Evolutionary conservation across 192 early-diverging fungal genomes (phyloP).

Genomic region (Backusella westeae): DNA sequence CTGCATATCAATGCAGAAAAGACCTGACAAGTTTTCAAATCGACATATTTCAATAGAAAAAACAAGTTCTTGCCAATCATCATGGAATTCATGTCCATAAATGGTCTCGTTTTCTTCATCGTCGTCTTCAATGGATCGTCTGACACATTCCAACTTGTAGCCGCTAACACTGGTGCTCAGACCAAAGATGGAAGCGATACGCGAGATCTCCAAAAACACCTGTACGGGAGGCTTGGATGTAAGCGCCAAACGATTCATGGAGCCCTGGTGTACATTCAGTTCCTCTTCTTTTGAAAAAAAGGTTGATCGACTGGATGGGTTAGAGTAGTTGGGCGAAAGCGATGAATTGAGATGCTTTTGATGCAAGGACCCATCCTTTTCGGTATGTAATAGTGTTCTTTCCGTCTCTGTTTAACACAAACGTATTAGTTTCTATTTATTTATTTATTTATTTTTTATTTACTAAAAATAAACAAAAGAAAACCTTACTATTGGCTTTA

Average conservation of each 20-base stretch:
- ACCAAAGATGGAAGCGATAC: conserved; percentile 45
- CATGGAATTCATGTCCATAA: conserved; percentile 50
- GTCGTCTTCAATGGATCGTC: conserved; percentile 32
- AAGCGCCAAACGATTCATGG: conserved; percentile 63
- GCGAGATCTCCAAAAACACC: conserved; percentile 62
- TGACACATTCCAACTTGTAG: conserved; percentile 52
- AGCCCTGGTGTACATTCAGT: conserved; percentile 52
- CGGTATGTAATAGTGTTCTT: conserved; percentile 4
- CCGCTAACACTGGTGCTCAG: conserved; percentile 45
- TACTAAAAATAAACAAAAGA: not conserved
- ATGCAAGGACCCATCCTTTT: not conserved
- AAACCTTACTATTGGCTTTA: not conserved
- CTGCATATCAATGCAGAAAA: conserved; percentile 69
- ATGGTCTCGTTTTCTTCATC: conserved; percentile 35
- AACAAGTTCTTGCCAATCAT: conserved; percentile 73
- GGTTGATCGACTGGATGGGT: not conserved
- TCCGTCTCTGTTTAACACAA: not conserved
- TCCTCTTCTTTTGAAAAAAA: conserved; percentile 1
- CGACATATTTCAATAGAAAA: conserved; percentile 84
- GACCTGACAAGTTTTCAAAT: conserved; percentile 78
- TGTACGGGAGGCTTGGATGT: conserved; percentile 64
- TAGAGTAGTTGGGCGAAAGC: not conserved
- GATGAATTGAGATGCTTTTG: not conserved
- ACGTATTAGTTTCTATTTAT: not conserved
- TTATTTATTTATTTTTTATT: not conserved